These are phyloP conservation scores for Heliosperma pusillum DNA, from an alignment of 148 eudicot genomes.

Conservation along the genomic window DNA sequence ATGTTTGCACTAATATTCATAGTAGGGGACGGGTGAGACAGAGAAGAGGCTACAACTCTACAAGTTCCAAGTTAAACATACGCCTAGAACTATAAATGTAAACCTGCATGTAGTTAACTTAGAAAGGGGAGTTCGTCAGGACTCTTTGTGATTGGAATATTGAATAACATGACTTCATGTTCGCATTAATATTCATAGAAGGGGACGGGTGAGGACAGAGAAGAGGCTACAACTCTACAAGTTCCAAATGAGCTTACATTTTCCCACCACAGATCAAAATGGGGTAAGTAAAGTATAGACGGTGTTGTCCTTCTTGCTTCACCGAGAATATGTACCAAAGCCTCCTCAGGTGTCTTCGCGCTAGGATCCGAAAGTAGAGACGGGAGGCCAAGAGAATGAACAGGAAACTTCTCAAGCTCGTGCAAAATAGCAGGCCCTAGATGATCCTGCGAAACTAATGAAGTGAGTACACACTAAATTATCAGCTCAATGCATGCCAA, in stretches of 20 bases:
- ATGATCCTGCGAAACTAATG: slow-evolving; percentile 77
- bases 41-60: not conserved
- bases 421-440: slow-evolving; percentile 95
- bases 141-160: not conserved
- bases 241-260: slow-evolving; percentile 54
- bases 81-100: not conserved
- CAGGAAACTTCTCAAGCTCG: slow-evolving; percentile 97
- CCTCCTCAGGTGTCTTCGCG: slow-evolving; percentile 98
- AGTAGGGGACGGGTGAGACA: not conserved
- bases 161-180: not conserved
- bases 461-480: slow-evolving; percentile 39
- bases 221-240: not conserved
- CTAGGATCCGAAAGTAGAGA: slow-evolving; percentile 98
- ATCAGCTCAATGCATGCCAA: slow-evolving; percentile 16
- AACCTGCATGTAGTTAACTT: not conserved
- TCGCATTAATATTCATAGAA: not conserved
- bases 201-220: not conserved
- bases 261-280: slow-evolving; percentile 93
- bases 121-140: not conserved
- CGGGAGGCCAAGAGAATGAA: slow-evolving; percentile 94
- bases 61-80: slow-evolving; percentile 12
- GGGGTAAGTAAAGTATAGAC: slow-evolving; percentile 84
- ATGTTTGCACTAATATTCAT: not conserved
- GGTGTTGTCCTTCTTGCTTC: slow-evolving; percentile 99
- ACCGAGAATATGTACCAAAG: slow-evolving; percentile 89